A percentile compares a stretch with the other conserved stretches of the same genome.
phyloP scores from a whole-genome alignment of 805 yeast species.

The Zygotorulaspora danielsina region DNA sequence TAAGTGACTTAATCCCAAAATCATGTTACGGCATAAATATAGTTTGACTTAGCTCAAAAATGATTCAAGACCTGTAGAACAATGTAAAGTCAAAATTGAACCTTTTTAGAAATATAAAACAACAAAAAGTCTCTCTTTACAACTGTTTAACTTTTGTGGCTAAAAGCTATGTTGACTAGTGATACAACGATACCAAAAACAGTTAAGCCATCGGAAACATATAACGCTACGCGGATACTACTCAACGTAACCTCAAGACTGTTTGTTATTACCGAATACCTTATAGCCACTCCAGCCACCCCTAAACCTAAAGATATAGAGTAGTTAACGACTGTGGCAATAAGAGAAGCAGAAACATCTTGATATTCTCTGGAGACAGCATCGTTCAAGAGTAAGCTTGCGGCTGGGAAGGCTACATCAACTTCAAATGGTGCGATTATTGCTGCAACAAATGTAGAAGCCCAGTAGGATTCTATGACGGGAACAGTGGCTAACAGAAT shows the following conservation, averaged over 20 bases:
- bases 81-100: too few relatives aligned
- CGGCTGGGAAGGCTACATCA: constrained; percentile 66
- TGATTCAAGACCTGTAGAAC: too few relatives aligned
- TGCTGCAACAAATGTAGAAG: constrained; percentile 47
- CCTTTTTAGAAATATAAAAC: too few relatives aligned
- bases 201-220: neutral
- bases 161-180: neutral
- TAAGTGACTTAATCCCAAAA: too few relatives aligned
- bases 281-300: constrained; percentile 44
- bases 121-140: too few relatives aligned
- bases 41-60: too few relatives aligned
- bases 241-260: neutral
- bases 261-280: neutral
- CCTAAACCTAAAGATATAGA: constrained; percentile 45
- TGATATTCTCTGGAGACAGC: neutral
- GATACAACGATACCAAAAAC: neutral
- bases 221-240: neutral
- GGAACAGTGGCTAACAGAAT: constrained; percentile 48
- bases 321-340: constrained; percentile 3
- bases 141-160: too few relatives aligned
- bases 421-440: constrained; percentile 55
- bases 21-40: too few relatives aligned
- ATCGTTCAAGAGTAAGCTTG: constrained; percentile 50
- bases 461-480: constrained; percentile 50
- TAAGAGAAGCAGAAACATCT: constrained; percentile 2